Percentiles rank a stretch among this genome's conserved stretches.
Conservation (phyloP, 1,139 yeast species). For the Kazachstania sp. region DNA sequence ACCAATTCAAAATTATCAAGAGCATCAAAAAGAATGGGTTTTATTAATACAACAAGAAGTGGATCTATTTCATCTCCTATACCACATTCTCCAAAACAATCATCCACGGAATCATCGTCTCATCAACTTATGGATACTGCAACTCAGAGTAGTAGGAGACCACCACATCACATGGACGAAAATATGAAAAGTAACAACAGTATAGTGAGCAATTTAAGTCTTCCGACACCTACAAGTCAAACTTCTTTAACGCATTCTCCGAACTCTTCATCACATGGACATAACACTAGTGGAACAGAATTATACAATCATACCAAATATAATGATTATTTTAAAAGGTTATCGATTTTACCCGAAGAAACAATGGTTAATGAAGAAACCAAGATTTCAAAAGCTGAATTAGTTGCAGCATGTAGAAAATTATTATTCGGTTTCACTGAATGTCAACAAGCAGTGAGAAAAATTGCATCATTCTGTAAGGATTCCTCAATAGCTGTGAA, state of each 20-base stretch:
- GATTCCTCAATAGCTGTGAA: constrained; percentile 55
- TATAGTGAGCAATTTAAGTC: not conserved
- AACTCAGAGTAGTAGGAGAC: not conserved
- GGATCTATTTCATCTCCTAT: constrained; percentile 2
- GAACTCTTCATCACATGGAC: not conserved
- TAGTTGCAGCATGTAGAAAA: constrained; percentile 48
- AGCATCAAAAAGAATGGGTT: constrained; percentile 66
- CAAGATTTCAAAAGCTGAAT: constrained; percentile 28
- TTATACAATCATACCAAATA: constrained; percentile 36
- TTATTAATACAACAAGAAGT: constrained; percentile 38
- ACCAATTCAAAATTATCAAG: constrained; percentile 31
- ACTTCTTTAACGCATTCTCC: not conserved
- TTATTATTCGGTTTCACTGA: constrained; percentile 57
- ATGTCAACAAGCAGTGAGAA: constrained; percentile 57
- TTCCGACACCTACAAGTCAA: not conserved
- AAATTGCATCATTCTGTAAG: constrained; percentile 57
- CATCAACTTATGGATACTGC: not conserved
- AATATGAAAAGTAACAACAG: not conserved
- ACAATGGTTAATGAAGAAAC: constrained; percentile 15
- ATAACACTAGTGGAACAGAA: constrained; percentile 10
- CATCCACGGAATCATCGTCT: constrained; percentile 4
- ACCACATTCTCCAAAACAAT: constrained; percentile 1
- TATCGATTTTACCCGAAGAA: constrained; percentile 60
- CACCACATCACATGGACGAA: not conserved
- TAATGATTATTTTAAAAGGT: constrained; percentile 61